Evolutionary conservation across 768 basidiomycete species (phyloP), one percentile per base, ranked within the genome.

Genomic region (Albatrellus ellisii): DNA sequence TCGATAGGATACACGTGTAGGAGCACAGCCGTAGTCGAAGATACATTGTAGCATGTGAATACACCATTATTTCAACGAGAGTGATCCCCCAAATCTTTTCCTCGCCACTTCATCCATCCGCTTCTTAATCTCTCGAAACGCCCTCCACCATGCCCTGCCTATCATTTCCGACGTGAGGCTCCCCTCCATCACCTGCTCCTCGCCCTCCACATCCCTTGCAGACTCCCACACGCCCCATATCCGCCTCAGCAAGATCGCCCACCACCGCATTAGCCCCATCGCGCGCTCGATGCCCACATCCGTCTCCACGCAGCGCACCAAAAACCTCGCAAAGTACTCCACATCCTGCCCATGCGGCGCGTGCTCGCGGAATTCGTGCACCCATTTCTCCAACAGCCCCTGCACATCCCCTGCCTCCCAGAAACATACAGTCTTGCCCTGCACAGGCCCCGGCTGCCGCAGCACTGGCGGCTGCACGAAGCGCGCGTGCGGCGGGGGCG

Each of bases 61-160:
- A 17, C 29, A 24, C 1, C n/a, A 8, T 70, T 56, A 85, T 43
- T 61, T 73, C 48, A 85, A 60, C 2, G 70, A 77, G 46, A 90
- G 55, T 8, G 62, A 61, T 1, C 88, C 85, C 25, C 88, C 87
- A 55, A 85, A 90, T 44, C 73, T 73, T 56, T 69, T 71, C 46
- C 70, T 66, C 4, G 73, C 70, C 17, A 77, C 67, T n/a, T 58
- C 62, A 49, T 88, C 80, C 60, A 91, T 72, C 51, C 64, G 67
- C 10, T 52, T 63, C 61, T 79, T 85, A 2, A 87, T 76, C 24
- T 72, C 70, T 45, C 71, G 63, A 62, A 86, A 91, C 6, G 79
- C 73, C 39, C 61, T 65, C 89, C 88, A 92, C 90, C 89, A 92
- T 28, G 73, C 73, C 54, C 66, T 65, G 2, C 77, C 86, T 32